A percentile compares a stretch with the other conserved stretches of the same genome.
phyloP scores from a whole-genome alignment of 2,329 filamentous ascomycete species.

The Geosmithia morbida region DNA sequence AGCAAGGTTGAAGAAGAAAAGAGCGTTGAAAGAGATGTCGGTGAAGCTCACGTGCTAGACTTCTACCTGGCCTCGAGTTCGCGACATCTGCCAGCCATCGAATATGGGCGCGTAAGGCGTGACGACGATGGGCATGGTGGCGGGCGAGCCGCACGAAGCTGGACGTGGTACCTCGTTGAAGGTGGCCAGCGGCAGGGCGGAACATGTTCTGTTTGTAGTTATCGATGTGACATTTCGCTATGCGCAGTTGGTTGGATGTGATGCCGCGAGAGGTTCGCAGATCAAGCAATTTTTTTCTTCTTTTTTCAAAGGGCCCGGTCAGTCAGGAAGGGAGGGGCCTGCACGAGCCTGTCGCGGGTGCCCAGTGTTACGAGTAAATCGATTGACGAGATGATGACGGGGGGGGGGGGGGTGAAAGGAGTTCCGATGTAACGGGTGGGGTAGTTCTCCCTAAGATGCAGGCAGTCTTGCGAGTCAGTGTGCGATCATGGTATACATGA shows the following conservation, averaged over 20 bases:
- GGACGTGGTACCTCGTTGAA: slow-evolving; percentile 25
- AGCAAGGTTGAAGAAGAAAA: slow-evolving; percentile 3
- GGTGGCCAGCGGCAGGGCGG: slow-evolving; percentile 15
- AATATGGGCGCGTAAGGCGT: slow-evolving; percentile 18
- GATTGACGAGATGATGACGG: neutral
- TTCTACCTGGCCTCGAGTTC: slow-evolving; percentile 7
- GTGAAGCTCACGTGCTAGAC: slow-evolving; percentile 26
- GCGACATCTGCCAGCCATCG: slow-evolving; percentile 29
- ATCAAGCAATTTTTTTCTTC: too few species aligned
- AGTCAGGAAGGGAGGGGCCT: neutral
- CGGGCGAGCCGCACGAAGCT: slow-evolving; percentile 37
- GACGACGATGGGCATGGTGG: slow-evolving; percentile 25
- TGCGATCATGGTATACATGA: neutral
- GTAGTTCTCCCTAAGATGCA: neutral
- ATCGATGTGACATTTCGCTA: slow-evolving; percentile 9
- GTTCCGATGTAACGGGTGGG: neutral
- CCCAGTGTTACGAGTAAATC: neutral
- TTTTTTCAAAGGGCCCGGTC: neutral
- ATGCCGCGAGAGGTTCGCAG: neutral
- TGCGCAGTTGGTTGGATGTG: neutral
- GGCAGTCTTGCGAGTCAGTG: neutral
- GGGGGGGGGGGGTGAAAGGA: neutral
- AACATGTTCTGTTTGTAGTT: slow-evolving; percentile 14
- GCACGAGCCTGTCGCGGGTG: neutral
- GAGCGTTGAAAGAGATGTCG: neutral